Conservation (phyloP, 441 rosid genomes). For the Erodium texanum region DNA sequence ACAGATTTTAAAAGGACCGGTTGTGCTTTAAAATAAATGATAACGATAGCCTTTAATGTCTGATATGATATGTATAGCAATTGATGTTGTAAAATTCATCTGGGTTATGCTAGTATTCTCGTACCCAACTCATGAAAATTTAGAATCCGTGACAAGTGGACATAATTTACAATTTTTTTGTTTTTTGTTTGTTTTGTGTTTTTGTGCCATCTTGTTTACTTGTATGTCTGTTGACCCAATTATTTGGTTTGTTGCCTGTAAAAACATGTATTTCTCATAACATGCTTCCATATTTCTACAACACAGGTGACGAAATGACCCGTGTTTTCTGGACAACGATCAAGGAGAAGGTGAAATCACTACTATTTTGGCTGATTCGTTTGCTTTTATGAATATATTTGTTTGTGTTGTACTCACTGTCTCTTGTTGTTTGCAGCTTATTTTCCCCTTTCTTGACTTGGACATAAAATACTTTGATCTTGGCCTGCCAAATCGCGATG, state of each 20-base stretch:
- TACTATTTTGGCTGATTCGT: neutral
- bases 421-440: constrained; percentile 40
- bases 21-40: neutral
- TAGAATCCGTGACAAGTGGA: neutral
- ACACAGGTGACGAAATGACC: constrained; percentile 81
- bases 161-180: neutral
- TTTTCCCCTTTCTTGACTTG: constrained; percentile 78
- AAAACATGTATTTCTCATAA: neutral
- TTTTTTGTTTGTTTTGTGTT: neutral
- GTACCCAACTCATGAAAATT: neutral
- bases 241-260: neutral
- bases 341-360: constrained; percentile 53
- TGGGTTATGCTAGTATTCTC: neutral
- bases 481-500: constrained; percentile 85
- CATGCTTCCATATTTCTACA: neutral
- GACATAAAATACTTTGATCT: constrained; percentile 95
- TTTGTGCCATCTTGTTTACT: neutral
- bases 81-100: no score
- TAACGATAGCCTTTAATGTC: no score
- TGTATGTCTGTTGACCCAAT: neutral
- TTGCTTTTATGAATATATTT: neutral
- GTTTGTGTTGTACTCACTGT: neutral
- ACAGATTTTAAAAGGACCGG: neutral
- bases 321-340: constrained; percentile 69
- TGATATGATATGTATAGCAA: neutral